Evolutionary conservation across 2,329 filamentous ascomycete species (phyloP).

Genomic region (Coniochaeta ligniaria): DNA sequence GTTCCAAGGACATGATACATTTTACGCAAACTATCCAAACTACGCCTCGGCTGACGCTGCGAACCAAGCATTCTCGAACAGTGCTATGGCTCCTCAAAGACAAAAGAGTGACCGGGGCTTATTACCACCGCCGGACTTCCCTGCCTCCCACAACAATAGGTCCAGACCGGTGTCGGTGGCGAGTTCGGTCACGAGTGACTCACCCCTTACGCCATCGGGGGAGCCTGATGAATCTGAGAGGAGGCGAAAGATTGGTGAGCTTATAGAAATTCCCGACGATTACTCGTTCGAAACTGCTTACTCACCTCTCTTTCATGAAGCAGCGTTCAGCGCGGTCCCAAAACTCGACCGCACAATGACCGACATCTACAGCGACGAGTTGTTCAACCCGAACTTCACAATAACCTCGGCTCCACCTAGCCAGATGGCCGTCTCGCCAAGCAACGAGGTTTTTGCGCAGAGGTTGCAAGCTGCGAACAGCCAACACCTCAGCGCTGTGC

Average conservation of each 20-base stretch:
- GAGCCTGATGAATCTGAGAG: constrained; percentile 38
- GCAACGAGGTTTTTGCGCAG: constrained; percentile 62
- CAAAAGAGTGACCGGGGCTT: constrained; percentile 33
- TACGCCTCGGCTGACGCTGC: constrained; percentile 25
- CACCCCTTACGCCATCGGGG: constrained; percentile 49
- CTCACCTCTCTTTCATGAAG: constrained; percentile 55
- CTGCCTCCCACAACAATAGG: constrained; percentile 22
- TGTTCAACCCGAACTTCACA: constrained; percentile 66
- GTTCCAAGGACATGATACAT: constrained; percentile 20
- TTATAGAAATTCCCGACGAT: constrained; percentile 11
- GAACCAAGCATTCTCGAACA: constrained; percentile 31
- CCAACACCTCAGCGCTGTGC: constrained; percentile 56
- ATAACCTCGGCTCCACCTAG: constrained; percentile 49
- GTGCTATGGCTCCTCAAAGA: constrained; percentile 26
- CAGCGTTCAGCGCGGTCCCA: constrained; percentile 53
- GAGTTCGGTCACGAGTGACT: constrained; percentile 51
- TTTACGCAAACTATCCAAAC: constrained; percentile 35
- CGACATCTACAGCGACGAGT: constrained; percentile 75
- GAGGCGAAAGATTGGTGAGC: constrained; percentile 49
- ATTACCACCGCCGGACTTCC: constrained; percentile 38
- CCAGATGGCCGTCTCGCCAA: constrained; percentile 38
- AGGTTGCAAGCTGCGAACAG: constrained; percentile 73
- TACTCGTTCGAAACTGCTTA: constrained; percentile 38
- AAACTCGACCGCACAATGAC: constrained; percentile 84
- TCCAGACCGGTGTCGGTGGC: constrained; percentile 51